Conservation (phyloP, 2,329 filamentous ascomycete genomes). For the Stemphylium lycopersici region DNA sequence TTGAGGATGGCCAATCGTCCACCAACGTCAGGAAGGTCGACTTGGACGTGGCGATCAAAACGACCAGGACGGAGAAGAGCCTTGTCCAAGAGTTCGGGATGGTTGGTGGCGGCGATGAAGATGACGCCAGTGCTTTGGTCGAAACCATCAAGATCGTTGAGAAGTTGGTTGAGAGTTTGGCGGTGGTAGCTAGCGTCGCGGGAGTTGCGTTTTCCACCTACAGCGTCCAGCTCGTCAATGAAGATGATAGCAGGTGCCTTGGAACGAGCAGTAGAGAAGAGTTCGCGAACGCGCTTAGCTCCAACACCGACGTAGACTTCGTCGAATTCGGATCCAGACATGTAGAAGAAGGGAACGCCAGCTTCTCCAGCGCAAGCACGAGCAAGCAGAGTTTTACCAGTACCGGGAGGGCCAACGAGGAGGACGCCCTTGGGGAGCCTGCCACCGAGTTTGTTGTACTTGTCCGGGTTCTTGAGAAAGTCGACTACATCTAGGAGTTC, state of each 20-base stretch:
- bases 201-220: conserved; percentile 91
- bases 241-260: conserved; percentile 95
- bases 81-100: conserved; percentile 92
- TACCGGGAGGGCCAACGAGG: conserved; percentile 92
- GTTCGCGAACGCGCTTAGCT: conserved; percentile 91
- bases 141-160: conserved; percentile 97
- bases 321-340: conserved; percentile 98
- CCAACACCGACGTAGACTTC: conserved; percentile 98
- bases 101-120: conserved; percentile 95
- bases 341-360: conserved; percentile 99
- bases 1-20: conserved; percentile 91
- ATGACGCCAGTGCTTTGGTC: conserved; percentile 94
- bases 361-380: conserved; percentile 96
- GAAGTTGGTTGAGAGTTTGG: conserved; percentile 94
- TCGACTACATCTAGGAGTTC: conserved; percentile 97
- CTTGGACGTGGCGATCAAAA: conserved; percentile 90
- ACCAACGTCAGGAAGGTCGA: conserved; percentile 88
- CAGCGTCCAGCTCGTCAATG: conserved; percentile 92
- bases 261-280: conserved; percentile 80
- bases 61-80: conserved; percentile 91
- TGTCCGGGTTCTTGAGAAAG: conserved; percentile 90
- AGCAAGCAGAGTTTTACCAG: conserved; percentile 94
- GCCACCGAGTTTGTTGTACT: conserved; percentile 90
- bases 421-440: conserved; percentile 97
- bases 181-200: conserved; percentile 94